Percentiles rank a stretch among this genome's conserved stretches.
Conservation (phyloP, 2,329 filamentous ascomycete genomes). For the Pseudophaeomoniella oleicola region DNA sequence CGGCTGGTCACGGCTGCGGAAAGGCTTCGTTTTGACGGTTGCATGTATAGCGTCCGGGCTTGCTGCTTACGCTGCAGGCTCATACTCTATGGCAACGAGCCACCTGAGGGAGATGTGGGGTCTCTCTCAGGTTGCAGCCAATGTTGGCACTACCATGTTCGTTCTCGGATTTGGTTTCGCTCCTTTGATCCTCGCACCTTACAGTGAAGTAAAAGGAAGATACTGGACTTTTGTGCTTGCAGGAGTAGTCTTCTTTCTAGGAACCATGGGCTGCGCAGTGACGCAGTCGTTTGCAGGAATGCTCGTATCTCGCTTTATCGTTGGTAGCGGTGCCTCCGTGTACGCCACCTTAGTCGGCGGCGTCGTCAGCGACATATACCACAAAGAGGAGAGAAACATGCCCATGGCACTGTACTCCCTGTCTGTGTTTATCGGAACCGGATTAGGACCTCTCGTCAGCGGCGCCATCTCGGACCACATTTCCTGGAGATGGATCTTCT, state of each 20-base stretch:
- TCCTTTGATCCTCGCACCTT: constrained; percentile 77
- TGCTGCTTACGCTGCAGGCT: constrained; percentile 68
- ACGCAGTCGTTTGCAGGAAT: constrained; percentile 58
- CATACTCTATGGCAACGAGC: constrained; percentile 55
- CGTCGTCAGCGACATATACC: constrained; percentile 75
- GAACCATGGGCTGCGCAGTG: constrained; percentile 55
- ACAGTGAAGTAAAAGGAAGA: constrained; percentile 78
- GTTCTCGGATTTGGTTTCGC: constrained; percentile 67
- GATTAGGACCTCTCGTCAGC: constrained; percentile 58
- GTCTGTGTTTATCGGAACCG: constrained; percentile 62
- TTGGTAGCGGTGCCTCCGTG: constrained; percentile 53
- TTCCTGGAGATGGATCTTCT: constrained; percentile 79
- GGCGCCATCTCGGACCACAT: constrained; percentile 54
- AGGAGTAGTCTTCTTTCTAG: constrained; percentile 53
- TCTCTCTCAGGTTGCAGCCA: constrained; percentile 49
- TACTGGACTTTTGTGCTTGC: constrained; percentile 67
- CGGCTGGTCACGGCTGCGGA: constrained; percentile 55
- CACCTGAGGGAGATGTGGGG: constrained; percentile 54
- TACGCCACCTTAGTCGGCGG: constrained; percentile 90
- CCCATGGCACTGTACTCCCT: constrained; percentile 87
- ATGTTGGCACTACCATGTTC: constrained; percentile 63
- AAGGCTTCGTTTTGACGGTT: constrained; percentile 55
- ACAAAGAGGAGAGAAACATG: constrained; percentile 63
- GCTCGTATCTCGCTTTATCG: constrained; percentile 54
- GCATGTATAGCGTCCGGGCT: constrained; percentile 63